Evolutionary conservation across 176 grass and related monocot species (phyloP).

Genomic region (Bothriochloa decipiens): DNA sequence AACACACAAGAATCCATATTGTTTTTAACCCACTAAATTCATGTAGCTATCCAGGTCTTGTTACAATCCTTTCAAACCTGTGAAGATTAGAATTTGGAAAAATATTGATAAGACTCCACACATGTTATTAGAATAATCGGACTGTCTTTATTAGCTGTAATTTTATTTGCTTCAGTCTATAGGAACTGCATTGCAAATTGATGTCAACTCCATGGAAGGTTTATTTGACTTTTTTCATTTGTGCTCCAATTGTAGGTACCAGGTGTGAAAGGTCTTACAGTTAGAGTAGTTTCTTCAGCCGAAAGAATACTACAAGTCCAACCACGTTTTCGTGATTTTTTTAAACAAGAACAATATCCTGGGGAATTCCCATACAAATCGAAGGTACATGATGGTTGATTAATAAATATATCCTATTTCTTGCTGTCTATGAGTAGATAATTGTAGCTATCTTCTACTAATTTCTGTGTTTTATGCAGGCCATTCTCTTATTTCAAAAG

Average conservation of each 20-base stretch:
- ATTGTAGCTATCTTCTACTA: background rate
- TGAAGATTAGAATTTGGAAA: background rate
- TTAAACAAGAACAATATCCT: slow-evolving; percentile 83
- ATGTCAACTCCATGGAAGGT: slow-evolving; percentile 23
- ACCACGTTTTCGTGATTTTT: slow-evolving; percentile 67
- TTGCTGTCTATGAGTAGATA: background rate
- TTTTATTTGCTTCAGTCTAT: slow-evolving; percentile 18
- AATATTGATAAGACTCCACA: background rate
- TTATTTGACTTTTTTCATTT: slow-evolving; percentile 38
- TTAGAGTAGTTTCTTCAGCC: slow-evolving; percentile 87
- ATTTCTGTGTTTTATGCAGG: slow-evolving; percentile 61
- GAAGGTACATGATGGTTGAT: slow-evolving; percentile 55
- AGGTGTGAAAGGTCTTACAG: slow-evolving; percentile 77
- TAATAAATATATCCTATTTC: slow-evolving; percentile 17
- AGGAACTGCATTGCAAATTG: slow-evolving; percentile 15
- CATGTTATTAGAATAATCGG: background rate
- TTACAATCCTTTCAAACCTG: background rate
- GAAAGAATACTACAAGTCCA: slow-evolving; percentile 71
- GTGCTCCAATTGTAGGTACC: slow-evolving; percentile 69
- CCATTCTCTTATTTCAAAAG: slow-evolving; percentile 93
- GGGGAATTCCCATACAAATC: slow-evolving; percentile 89
- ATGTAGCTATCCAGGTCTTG: background rate
- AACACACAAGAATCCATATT: background rate
- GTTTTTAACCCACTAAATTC: background rate
- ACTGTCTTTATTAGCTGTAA: background rate